These are phyloP conservation scores for Kernera saxatilis DNA, from an alignment of 345 rosid genomes.

Conservation along the genomic window DNA sequence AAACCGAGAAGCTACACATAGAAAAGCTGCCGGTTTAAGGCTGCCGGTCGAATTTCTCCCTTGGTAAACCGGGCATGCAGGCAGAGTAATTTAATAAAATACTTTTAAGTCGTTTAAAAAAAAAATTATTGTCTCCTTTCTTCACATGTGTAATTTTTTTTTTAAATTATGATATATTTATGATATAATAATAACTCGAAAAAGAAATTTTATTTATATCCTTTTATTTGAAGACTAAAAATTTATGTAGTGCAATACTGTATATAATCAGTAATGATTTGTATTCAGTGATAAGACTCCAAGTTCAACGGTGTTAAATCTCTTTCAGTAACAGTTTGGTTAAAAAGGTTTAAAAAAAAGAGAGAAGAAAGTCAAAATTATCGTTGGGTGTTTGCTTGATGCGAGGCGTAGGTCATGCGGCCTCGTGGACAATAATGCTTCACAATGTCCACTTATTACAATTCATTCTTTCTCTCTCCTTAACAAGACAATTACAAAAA, in stretches of 20 bases:
- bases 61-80: too few species aligned
- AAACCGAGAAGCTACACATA: too few species aligned
- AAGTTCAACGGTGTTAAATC: slow-evolving; percentile 22
- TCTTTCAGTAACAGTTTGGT: background rate
- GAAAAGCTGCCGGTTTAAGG: too few species aligned
- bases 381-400: slow-evolving; percentile 30
- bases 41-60: too few species aligned
- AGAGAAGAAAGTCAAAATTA: slow-evolving; percentile 20
- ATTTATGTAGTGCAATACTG: background rate
- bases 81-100: too few species aligned
- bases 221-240: background rate
- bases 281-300: slow-evolving; percentile 10
- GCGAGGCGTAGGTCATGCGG: slow-evolving; percentile 37
- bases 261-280: background rate
- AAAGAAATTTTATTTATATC: too few species aligned
- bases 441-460: slow-evolving; percentile 31
- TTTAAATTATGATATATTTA: background rate
- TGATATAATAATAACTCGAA: too few species aligned
- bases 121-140: background rate
- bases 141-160: background rate
- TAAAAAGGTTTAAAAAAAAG: background rate
- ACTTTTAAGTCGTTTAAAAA: too few species aligned
- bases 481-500: background rate
- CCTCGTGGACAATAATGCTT: slow-evolving; percentile 36
- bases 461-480: slow-evolving; percentile 13